These are phyloP conservation scores for Rhizomucor miehei DNA, from an alignment of 371 early-diverging fungal genomes.

Conservation along the genomic window DNA sequence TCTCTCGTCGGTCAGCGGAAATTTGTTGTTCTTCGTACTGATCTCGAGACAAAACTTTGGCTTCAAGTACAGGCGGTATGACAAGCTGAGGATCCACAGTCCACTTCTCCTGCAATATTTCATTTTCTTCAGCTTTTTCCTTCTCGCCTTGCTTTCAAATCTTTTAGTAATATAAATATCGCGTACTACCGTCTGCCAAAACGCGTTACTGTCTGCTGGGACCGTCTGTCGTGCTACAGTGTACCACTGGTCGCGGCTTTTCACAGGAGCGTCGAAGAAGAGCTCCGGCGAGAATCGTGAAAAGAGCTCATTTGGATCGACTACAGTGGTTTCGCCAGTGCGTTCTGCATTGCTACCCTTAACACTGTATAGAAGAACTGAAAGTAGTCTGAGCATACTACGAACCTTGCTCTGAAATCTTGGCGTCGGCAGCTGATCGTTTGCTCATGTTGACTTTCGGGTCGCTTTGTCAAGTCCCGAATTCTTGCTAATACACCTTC, in stretches of 20 bases:
- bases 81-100: constrained; percentile 58
- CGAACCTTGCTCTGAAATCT: too few species aligned
- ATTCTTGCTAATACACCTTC: too few species aligned
- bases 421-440: too few species aligned
- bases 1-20: constrained; percentile 29
- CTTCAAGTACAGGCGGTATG: constrained; percentile 65
- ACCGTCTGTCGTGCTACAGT: background rate
- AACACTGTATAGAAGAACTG: background rate
- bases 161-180: background rate
- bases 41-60: constrained; percentile 10
- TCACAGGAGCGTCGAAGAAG: background rate
- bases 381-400: too few species aligned
- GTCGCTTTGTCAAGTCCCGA: too few species aligned
- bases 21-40: background rate
- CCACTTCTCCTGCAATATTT: constrained; percentile 52
- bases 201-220: background rate
- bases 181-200: background rate
- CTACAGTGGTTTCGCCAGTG: background rate
- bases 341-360: background rate
- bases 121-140: background rate
- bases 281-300: background rate
- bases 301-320: background rate
- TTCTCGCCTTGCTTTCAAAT: background rate
- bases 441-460: too few species aligned
- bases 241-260: background rate